Base-by-base conservation (phyloP, 1,284 basidiomycete genomes). In the Dichomitus squalens region DNA sequence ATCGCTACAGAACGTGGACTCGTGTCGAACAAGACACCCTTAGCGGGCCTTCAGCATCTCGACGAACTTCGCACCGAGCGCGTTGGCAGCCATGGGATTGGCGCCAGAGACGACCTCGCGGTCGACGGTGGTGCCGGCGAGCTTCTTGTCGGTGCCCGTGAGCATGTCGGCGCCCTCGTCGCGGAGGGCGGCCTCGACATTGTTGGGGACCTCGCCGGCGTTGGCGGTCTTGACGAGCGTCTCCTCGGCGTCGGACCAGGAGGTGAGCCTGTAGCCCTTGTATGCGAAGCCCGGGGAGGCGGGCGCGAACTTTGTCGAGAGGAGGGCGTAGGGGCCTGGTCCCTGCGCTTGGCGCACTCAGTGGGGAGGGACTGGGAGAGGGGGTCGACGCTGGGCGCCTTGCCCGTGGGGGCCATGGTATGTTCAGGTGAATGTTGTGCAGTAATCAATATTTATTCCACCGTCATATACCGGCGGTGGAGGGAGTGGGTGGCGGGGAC, bases 221-320 rank as follows among this genome's bases (percentile, higher is more conserved):
- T 65, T 67, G 52, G 68, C 49, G 25, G 29, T 64, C 61, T 67
- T 68, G 56, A 65, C 60, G 12, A 64, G 57, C 48, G 55, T 59
- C 65, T 68, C 69, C 58, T 66, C 63, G 27, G 60, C 60, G 49
- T 71, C 64, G 5, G 68, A 69, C 68, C 64, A 68, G 4, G 68
- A 69, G 8, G 68, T 69, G 49, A 70, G 63, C 53, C 65, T 61
- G 66, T 70, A 67, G 27, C 67, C 68, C 52, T 64, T 64, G 63
- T 68, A 70, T 20, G 70, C 68, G 58, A 72, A 71, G n/a, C 66
- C 67, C 1, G 56, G 47, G 0, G 61, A 64, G 46, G 57, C 55
- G 9, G 66, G 64, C 6, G 66, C 66, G 49, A 61, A 61, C 47
- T 68, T 67, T 21, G 71, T 70, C 7, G 69, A 70, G 16, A 70